Conservation (phyloP, 1,284 basidiomycete species). For the Chiua sp. region DNA sequence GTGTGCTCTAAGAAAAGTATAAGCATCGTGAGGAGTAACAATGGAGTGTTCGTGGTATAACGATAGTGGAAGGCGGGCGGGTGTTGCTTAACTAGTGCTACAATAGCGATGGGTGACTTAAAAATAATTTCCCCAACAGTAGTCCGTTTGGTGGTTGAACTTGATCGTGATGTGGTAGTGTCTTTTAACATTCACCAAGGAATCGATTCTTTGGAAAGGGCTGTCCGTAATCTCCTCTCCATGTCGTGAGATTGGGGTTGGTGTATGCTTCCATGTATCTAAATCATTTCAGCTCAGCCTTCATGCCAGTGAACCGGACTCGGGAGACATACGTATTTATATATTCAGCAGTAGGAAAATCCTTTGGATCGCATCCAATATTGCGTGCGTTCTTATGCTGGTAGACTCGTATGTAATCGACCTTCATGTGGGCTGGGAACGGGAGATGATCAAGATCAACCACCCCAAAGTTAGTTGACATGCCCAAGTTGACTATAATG, state of each 20-base stretch:
- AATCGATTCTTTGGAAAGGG: slow-evolving; percentile 39
- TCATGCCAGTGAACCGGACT: neutral
- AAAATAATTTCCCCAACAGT: neutral
- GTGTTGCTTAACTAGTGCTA: slow-evolving; percentile 6
- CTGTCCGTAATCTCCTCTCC: slow-evolving; percentile 40
- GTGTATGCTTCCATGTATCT: slow-evolving; percentile 47
- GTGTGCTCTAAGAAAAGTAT: neutral
- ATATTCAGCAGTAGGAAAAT: slow-evolving; percentile 68
- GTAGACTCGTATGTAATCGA: slow-evolving; percentile 79
- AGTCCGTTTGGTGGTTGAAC: neutral
- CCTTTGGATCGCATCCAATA: slow-evolving; percentile 74
- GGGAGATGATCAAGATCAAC: slow-evolving; percentile 61
- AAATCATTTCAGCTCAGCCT: slow-evolving; percentile 2
- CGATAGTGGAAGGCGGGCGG: neutral
- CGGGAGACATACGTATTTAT: slow-evolving; percentile 53
- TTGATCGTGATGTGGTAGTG: neutral
- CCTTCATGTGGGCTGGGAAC: slow-evolving; percentile 65
- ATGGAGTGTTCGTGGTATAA: neutral
- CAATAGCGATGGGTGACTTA: neutral
- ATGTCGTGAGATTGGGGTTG: slow-evolving; percentile 48
- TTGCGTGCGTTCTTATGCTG: slow-evolving; percentile 60
- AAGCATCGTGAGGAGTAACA: slow-evolving; percentile 1
- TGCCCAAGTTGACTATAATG: slow-evolving; percentile 59
- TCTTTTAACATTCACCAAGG: slow-evolving; percentile 35
- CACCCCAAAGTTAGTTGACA: slow-evolving; percentile 58